A percentile compares a stretch with the other conserved stretches of the same genome.
These are phyloP conservation scores for Asterophora lycoperdoides DNA, from an alignment of 768 basidiomycete genomes.

Conservation along the genomic window DNA sequence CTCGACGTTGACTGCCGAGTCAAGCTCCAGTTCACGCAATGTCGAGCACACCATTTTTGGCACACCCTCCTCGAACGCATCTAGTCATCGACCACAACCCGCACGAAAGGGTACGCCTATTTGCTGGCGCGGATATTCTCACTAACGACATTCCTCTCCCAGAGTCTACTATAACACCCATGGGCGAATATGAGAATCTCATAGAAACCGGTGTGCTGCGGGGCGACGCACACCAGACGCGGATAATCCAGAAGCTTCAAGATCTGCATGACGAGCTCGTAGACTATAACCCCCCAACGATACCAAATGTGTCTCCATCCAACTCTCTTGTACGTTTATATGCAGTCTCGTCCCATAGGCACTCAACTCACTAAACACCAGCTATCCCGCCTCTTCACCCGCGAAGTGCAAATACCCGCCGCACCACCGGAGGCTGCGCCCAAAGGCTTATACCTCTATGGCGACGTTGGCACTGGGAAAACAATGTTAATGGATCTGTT, in stretches of 20 bases:
- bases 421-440: slow-evolving; percentile 54
- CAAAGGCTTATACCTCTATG: slow-evolving; percentile 91
- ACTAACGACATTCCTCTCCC: slow-evolving; percentile 1
- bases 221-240: slow-evolving; percentile 79
- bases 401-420: slow-evolving; percentile 32
- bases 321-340: slow-evolving; percentile 35
- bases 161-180: slow-evolving; percentile 36
- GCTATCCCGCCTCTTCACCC: slow-evolving; percentile 46
- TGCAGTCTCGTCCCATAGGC: slow-evolving; percentile 7
- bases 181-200: slow-evolving; percentile 43
- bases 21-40: slow-evolving; percentile 21
- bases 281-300: slow-evolving; percentile 63
- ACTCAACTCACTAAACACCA: slow-evolving; percentile 28
- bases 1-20: slow-evolving; percentile 33
- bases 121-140: not conserved
- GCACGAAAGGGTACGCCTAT: slow-evolving; percentile 4
- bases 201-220: slow-evolving; percentile 49
- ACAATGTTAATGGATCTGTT: slow-evolving; percentile 99
- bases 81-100: slow-evolving; percentile 1
- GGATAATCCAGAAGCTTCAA: slow-evolving; percentile 81
- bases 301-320: slow-evolving; percentile 41
- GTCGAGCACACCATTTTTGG: slow-evolving; percentile 23
- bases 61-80: slow-evolving; percentile 1
- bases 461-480: slow-evolving; percentile 96
- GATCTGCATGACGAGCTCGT: slow-evolving; percentile 68